Evolutionary conservation across 2,329 filamentous ascomycete genomes (phyloP).

Genomic region (Ophiosphaerella narmari): DNA sequence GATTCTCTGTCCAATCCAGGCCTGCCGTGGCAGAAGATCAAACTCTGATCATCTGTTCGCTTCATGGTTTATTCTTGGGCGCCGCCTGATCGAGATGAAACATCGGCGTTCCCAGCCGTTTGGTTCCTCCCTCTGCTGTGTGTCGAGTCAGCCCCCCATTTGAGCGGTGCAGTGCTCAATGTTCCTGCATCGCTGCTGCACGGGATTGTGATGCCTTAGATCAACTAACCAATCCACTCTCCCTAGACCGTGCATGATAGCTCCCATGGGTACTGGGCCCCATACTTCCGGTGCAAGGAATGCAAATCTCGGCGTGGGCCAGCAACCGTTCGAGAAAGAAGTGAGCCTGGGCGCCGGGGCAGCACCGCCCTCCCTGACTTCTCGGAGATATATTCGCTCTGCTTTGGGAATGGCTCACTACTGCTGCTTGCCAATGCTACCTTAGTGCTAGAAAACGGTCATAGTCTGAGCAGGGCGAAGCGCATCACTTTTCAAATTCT

Average conservation of each 20-base stretch:
- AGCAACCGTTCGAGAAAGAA: slow-evolving; percentile 41
- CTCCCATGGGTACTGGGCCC: slow-evolving; percentile 27
- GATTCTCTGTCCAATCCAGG: slow-evolving; percentile 30
- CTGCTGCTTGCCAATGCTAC: slow-evolving; percentile 55
- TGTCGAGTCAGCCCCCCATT: slow-evolving; percentile 42
- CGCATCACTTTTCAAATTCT: slow-evolving; percentile 39
- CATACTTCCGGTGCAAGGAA: slow-evolving; percentile 45
- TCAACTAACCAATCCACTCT: slow-evolving; percentile 36
- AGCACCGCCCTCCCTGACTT: slow-evolving; percentile 46
- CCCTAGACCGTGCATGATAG: slow-evolving; percentile 23
- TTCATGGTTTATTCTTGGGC: slow-evolving; percentile 44
- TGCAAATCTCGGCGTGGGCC: slow-evolving; percentile 42
- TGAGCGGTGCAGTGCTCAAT: slow-evolving; percentile 46
- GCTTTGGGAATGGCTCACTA: slow-evolving; percentile 49
- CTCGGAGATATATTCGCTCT: slow-evolving; percentile 48
- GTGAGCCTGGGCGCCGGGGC: slow-evolving; percentile 44
- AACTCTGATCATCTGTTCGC: slow-evolving; percentile 45
- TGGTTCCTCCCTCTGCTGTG: slow-evolving; percentile 41
- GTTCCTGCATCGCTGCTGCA: slow-evolving; percentile 50
- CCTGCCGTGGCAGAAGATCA: slow-evolving; percentile 28
- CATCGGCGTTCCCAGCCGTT: slow-evolving; percentile 38
- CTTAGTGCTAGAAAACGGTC: slow-evolving; percentile 49
- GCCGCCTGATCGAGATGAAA: slow-evolving; percentile 46
- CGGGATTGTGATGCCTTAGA: slow-evolving; percentile 40
- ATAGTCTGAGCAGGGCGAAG: slow-evolving; percentile 53